These are phyloP conservation scores for Diaporthe destruens DNA, from an alignment of 2,329 filamentous ascomycete genomes.

Conservation along the genomic window DNA sequence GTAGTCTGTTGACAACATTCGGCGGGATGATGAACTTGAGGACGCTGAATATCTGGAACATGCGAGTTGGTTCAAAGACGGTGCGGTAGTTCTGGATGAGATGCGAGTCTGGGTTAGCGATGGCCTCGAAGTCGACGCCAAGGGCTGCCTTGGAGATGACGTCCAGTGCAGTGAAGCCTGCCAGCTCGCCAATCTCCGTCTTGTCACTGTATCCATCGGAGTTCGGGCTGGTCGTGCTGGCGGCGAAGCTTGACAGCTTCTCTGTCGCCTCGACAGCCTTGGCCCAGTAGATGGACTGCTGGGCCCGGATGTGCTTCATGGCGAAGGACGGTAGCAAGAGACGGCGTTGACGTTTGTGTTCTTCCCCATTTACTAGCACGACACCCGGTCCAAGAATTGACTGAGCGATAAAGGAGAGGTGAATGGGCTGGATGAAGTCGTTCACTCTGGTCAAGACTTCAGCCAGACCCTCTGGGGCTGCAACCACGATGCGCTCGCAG, in stretches of 20 bases:
- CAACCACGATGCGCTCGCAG: conserved; percentile 15
- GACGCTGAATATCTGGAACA: conserved; percentile 20
- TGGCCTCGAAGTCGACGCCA: conserved; percentile 28
- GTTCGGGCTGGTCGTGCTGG: background rate
- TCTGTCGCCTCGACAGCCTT: conserved; percentile 13
- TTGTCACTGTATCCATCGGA: conserved; percentile 13
- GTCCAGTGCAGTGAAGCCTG: conserved; percentile 10
- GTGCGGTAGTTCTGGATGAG: conserved; percentile 29
- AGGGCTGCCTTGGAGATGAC: conserved; percentile 27
- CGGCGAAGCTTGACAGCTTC: background rate
- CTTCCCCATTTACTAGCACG: conserved; percentile 6
- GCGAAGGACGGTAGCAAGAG: conserved; percentile 17
- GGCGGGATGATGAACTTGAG: conserved; percentile 22
- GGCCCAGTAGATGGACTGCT: conserved; percentile 17
- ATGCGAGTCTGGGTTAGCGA: conserved; percentile 5
- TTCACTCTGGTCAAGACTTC: conserved; percentile 10
- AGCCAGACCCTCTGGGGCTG: conserved; percentile 5
- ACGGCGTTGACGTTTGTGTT: conserved; percentile 15
- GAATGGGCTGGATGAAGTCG: conserved; percentile 19
- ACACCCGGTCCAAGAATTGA: conserved; percentile 10
- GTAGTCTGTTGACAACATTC: conserved; percentile 1
- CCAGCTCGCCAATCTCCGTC: conserved; percentile 10
- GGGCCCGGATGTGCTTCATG: conserved; percentile 21
- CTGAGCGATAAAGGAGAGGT: conserved; percentile 1
- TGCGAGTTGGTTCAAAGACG: conserved; percentile 7